Evolutionary conservation across 2,329 filamentous ascomycete genomes (phyloP), one percentile per base, ranked within the genome.

Genomic region (Penicillium hordei): DNA sequence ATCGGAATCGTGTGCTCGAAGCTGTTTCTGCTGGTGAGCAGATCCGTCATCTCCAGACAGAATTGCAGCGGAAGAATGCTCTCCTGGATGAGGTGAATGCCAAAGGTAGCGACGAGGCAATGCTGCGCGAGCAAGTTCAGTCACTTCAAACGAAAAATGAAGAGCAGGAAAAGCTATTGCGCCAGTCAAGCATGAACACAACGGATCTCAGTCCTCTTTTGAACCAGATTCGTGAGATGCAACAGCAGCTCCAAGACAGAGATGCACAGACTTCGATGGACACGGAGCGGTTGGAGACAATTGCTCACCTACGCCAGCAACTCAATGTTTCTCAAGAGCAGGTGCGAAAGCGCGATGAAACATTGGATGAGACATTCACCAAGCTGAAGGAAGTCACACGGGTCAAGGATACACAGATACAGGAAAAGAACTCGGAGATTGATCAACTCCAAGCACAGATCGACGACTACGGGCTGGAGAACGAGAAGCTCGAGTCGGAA

Each of bases 1-100:
- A 71, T 48, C 70, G 65, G 27, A 63, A 61, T 38, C 70, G 70
- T 33, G 61, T 75, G 13, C 55, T 72, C 21, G 73, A 77, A 46
- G 70, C 72, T 1, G 69, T 66, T 25, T 76, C 74, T 13, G 72
- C 72, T 5, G 68, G 61, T 9, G 74, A 76, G 39, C 73, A 77
- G 59, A 72, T 76, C 52, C 69, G 68, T 10, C 70, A 76, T 36
- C 65, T 78, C n/a, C 72, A 76, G 51, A 56, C 63, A 9, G 75
- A 76, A 51, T 39, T 78, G n/a, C 68, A 74, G 53, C 65, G 60
- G 19, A 75, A 73, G 48, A 63, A 68, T 4, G 52, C 57, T 12
- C 57, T 70, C 13, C 52, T 76, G 5, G 64, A 69, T 4, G 68
- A 74, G 25, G 52, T 70, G 2, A 63, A 70, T 31, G 60, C 56